Evolutionary conservation across 371 early-diverging fungal genomes (phyloP).

Genomic region (Apophysomyces trapeziformis): DNA sequence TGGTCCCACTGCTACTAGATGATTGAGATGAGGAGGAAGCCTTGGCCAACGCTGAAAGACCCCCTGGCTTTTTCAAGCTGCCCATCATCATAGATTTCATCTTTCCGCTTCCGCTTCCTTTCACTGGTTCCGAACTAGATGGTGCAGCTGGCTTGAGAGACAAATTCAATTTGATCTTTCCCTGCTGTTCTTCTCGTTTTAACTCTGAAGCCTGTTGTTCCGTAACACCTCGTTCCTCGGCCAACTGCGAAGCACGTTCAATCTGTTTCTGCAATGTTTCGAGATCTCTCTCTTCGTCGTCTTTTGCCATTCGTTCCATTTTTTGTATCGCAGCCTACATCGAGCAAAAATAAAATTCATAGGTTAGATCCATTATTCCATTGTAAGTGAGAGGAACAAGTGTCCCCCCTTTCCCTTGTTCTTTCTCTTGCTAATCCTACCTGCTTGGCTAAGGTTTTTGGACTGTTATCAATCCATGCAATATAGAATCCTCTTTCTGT

Average conservation of each 20-base stretch:
- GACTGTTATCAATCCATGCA: slow-evolving; percentile 90
- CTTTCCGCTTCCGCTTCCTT: not conserved
- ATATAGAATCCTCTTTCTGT: slow-evolving; percentile 91
- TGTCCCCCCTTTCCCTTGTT: too few species aligned
- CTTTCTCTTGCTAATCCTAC: slow-evolving; percentile 19
- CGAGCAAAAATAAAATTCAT: not conserved
- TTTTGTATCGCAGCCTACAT: slow-evolving; percentile 78
- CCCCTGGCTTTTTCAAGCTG: not conserved
- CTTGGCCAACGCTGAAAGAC: not conserved
- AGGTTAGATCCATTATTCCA: not conserved
- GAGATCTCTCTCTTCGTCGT: slow-evolving; percentile 86
- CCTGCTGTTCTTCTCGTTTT: slow-evolving; percentile 57
- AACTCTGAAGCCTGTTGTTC: slow-evolving; percentile 63
- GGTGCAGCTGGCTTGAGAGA: slow-evolving; percentile 30
- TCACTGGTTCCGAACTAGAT: slow-evolving; percentile 1
- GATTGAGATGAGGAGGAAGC: not conserved
- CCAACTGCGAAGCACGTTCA: slow-evolving; percentile 66
- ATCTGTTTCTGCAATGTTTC: slow-evolving; percentile 83
- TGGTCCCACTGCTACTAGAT: too few species aligned
- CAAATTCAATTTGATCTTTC: slow-evolving; percentile 42
- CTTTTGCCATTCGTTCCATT: slow-evolving; percentile 79
- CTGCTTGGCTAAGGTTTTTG: slow-evolving; percentile 80
- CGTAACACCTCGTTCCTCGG: slow-evolving; percentile 44
- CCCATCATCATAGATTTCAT: slow-evolving; percentile 6
- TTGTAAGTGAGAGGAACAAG: too few species aligned